These are phyloP conservation scores for Pseudocohnilembus persalinus DNA, from an alignment of 169 alveolate genomes.

Conservation along the genomic window DNA sequence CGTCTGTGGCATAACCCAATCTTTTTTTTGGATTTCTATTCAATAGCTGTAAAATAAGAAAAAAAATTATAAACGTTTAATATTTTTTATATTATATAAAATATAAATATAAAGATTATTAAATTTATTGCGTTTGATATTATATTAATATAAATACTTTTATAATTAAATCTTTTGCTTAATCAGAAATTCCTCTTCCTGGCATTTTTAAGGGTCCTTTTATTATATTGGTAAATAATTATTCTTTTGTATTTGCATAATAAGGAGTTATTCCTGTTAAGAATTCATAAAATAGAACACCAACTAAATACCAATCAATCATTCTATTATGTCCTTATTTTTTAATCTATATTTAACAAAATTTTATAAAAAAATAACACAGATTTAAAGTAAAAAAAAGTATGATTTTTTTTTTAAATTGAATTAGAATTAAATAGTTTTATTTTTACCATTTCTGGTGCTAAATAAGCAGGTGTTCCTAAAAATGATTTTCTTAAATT, in stretches of 20 bases:
- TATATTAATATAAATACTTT: background rate
- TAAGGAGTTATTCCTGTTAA: slow-evolving; percentile 78
- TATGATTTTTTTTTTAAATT: no score
- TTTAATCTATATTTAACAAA: background rate
- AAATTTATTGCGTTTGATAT: no score
- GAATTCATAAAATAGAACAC: slow-evolving; percentile 79
- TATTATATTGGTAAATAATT: slow-evolving; percentile 57
- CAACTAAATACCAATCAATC: slow-evolving; percentile 87
- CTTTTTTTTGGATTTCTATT: slow-evolving; percentile 61
- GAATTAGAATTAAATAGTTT: background rate
- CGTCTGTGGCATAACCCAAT: slow-evolving; percentile 66
- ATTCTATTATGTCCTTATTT: slow-evolving; percentile 86
- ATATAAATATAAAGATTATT: no score
- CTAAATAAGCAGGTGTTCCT: slow-evolving; percentile 86
- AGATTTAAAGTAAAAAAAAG: no score
- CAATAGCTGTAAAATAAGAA: slow-evolving; percentile 25
- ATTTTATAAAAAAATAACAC: background rate
- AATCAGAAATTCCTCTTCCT: slow-evolving; percentile 36
- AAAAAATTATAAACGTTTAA: background rate
- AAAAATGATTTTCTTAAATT: slow-evolving; percentile 77
- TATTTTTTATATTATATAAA: no score
- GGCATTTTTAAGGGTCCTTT: slow-evolving; percentile 68
- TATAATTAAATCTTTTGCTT: slow-evolving; percentile 5
- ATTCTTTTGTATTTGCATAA: slow-evolving; percentile 60
- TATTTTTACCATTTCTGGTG: slow-evolving; percentile 82